phyloP scores from a whole-genome alignment of 192 early-diverging fungal species.

The Backusella parvicylindrica region DNA sequence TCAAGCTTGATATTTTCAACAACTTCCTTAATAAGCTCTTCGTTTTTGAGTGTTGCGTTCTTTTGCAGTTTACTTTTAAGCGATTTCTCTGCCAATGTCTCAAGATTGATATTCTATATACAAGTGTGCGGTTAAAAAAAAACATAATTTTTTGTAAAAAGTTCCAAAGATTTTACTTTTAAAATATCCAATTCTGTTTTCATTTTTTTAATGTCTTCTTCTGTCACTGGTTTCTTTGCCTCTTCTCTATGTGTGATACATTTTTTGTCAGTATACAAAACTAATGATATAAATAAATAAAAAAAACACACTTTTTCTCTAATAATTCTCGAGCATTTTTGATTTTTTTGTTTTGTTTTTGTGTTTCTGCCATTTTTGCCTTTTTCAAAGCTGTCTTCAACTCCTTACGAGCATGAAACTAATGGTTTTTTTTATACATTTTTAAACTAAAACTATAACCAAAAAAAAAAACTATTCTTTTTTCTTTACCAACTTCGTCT shows the following conservation, averaged over 20 bases:
- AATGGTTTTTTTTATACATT: not conserved
- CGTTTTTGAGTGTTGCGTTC: constrained; percentile 1
- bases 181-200: constrained; percentile 25
- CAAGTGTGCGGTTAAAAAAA: not conserved
- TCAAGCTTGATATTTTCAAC: not conserved
- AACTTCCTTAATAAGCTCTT: not conserved
- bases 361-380: constrained; percentile 22
- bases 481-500: constrained; percentile 29
- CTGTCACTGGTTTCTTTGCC: not conserved
- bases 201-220: constrained; percentile 7
- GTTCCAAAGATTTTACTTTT: constrained; percentile 27
- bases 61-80: constrained; percentile 9
- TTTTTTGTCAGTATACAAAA: constrained; percentile 1
- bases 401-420: constrained; percentile 32
- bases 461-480: not conserved
- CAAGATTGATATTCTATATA: constrained; percentile 19
- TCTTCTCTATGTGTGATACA: constrained; percentile 17
- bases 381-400: constrained; percentile 26
- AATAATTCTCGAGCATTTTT: constrained; percentile 3
- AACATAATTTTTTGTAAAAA: not conserved
- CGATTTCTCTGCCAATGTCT: constrained; percentile 8
- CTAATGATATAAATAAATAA: not conserved
- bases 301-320: not conserved
- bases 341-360: constrained; percentile 27
- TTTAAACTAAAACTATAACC: no score